Percentiles rank a stretch among this genome's conserved stretches.
These are phyloP conservation scores for Fraxinus pennsylvanica DNA, from an alignment of 257 asterid genomes.

Conservation along the genomic window DNA sequence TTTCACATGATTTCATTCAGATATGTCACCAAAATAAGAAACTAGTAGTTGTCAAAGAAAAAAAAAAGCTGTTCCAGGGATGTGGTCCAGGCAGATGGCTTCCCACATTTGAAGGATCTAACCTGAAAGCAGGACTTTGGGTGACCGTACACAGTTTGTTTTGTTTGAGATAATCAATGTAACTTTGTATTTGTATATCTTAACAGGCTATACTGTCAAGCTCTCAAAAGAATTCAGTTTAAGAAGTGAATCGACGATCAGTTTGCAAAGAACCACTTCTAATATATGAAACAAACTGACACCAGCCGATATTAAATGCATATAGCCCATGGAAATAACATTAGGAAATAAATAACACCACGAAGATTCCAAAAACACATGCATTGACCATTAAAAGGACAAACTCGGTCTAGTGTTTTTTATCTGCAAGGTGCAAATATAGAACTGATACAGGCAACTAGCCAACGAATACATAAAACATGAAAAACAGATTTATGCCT, in stretches of 20 bases:
- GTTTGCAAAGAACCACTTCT: conserved; percentile 8
- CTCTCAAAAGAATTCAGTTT: neutral
- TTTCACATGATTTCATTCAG: conserved; percentile 6
- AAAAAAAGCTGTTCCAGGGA: conserved; percentile 11
- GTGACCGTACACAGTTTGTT: conserved; percentile 4
- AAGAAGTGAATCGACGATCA: neutral
- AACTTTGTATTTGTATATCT: conserved; percentile 5
- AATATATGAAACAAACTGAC: conserved; percentile 12
- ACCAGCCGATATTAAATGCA: conserved; percentile 9
- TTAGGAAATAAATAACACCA: conserved; percentile 9
- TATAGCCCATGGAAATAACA: conserved; percentile 18
- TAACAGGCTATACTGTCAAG: neutral
- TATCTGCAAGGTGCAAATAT: neutral
- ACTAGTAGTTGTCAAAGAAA: neutral
- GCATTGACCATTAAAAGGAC: conserved; percentile 5
- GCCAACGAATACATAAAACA: neutral
- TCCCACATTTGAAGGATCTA: neutral
- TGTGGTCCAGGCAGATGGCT: conserved; percentile 2
- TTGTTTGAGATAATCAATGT: conserved; percentile 2
- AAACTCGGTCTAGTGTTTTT: neutral
- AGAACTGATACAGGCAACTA: neutral
- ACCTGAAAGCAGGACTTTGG: conserved; percentile 4
- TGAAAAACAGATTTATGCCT: neutral
- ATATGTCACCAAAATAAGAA: conserved; percentile 12
- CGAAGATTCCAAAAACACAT: conserved; percentile 13